These are phyloP conservation scores for Russula abietina DNA, from an alignment of 768 basidiomycete species.

Conservation along the genomic window DNA sequence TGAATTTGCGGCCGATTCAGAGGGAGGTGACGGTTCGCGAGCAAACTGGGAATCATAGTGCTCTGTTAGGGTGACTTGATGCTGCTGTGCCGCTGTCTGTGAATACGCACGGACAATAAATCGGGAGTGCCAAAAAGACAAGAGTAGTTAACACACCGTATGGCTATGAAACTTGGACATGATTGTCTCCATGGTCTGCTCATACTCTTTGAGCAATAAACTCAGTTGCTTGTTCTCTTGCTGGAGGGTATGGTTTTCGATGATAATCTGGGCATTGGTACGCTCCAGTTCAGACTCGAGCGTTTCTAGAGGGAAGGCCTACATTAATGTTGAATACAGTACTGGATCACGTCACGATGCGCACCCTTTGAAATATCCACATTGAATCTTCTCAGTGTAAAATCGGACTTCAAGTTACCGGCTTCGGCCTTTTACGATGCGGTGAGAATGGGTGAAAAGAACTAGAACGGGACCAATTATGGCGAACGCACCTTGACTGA, in stretches of 20 bases:
- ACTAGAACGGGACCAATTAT: background rate
- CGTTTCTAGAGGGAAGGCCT: slow-evolving; percentile 49
- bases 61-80: slow-evolving; percentile 77
- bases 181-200: slow-evolving; percentile 88
- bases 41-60: slow-evolving; percentile 87
- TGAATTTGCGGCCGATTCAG: slow-evolving; percentile 52
- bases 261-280: slow-evolving; percentile 79
- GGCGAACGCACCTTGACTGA: slow-evolving; percentile 37
- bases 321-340: background rate
- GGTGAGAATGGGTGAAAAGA: background rate
- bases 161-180: slow-evolving; percentile 95
- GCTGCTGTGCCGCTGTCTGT: slow-evolving; percentile 86
- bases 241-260: slow-evolving; percentile 87
- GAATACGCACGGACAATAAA: background rate
- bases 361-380: slow-evolving; percentile 39
- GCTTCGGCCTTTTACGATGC: slow-evolving; percentile 24
- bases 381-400: slow-evolving; percentile 40
- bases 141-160: slow-evolving; percentile 51
- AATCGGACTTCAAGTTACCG: slow-evolving; percentile 33
- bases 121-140: slow-evolving; percentile 9
- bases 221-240: slow-evolving; percentile 96
- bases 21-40: slow-evolving; percentile 49
- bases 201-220: slow-evolving; percentile 86
- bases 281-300: slow-evolving; percentile 93
- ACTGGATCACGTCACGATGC: slow-evolving; percentile 1